Percentiles rank a stretch among this genome's conserved stretches.
These are phyloP conservation scores for Fragaria iinumae DNA, from an alignment of 306 rosid species.

Conservation along the genomic window DNA sequence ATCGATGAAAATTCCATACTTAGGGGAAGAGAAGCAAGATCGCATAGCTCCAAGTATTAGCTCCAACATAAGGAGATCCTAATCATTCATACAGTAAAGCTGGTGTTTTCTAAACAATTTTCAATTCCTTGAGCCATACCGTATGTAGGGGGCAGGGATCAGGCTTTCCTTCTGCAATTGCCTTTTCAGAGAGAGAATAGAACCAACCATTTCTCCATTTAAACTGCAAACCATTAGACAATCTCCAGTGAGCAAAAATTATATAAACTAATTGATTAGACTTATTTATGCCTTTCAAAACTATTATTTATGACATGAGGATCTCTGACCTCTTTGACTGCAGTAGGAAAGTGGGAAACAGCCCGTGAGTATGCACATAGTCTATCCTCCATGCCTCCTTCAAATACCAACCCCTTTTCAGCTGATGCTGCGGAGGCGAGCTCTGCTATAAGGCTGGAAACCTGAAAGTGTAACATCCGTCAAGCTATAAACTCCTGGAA, in stretches of 20 bases:
- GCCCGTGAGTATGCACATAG: conserved; percentile 84
- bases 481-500: neutral
- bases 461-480: conserved; percentile 45
- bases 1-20: neutral
- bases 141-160: conserved; percentile 91
- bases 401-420: conserved; percentile 72
- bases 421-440: conserved; percentile 71
- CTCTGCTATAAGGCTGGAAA: conserved; percentile 70
- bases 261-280: neutral
- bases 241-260: conserved; percentile 16
- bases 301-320: neutral
- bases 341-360: conserved; percentile 91
- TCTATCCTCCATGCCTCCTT: conserved; percentile 73
- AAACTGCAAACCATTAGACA: conserved; percentile 50
- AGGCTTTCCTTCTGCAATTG: conserved; percentile 60
- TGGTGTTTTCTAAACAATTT: conserved; percentile 40
- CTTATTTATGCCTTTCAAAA: neutral
- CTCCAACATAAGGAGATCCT: neutral
- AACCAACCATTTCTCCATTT: conserved; percentile 99
- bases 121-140: conserved; percentile 74
- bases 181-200: conserved; percentile 70
- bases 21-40: neutral
- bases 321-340: conserved; percentile 84
- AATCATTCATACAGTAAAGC: neutral
- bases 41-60: neutral